Conservation (phyloP, 257 asterid genomes). For the Solanum chiquidenum region DNA sequence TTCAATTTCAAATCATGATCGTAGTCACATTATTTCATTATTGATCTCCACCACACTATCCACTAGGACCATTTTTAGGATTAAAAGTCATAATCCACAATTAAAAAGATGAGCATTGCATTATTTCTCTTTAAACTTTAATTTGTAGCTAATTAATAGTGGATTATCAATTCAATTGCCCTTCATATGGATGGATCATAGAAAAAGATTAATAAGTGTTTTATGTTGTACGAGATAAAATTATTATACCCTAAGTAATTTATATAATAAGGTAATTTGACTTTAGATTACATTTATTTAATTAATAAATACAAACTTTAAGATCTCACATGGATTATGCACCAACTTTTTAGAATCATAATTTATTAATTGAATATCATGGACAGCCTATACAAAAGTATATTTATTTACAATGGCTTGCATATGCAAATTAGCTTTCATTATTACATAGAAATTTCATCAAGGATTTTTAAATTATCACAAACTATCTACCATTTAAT, state of each 20-base stretch:
- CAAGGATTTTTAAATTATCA: background rate
- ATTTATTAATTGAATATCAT: background rate
- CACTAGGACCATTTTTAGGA: background rate
- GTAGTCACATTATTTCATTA: too few relatives aligned
- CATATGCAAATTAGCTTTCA: background rate
- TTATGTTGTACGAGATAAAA: background rate
- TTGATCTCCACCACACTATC: background rate
- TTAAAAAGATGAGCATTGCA: background rate
- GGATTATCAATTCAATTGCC: background rate
- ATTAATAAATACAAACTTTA: background rate
- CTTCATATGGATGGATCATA: background rate
- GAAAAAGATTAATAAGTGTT: background rate
- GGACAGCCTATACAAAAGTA: background rate
- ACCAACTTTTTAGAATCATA: background rate
- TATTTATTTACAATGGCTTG: background rate
- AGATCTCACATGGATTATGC: background rate
- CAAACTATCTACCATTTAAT: background rate
- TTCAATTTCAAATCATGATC: background rate
- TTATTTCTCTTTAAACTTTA: background rate
- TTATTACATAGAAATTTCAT: background rate
- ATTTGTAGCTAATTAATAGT: background rate
- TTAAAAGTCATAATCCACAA: background rate
- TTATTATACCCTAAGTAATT: background rate
- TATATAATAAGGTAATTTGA: background rate
- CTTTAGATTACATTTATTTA: background rate